Percentiles rank a stretch among this genome's conserved stretches.
Conservation (phyloP, 352 stramenopile species). For the Phytophthora quininea region DNA sequence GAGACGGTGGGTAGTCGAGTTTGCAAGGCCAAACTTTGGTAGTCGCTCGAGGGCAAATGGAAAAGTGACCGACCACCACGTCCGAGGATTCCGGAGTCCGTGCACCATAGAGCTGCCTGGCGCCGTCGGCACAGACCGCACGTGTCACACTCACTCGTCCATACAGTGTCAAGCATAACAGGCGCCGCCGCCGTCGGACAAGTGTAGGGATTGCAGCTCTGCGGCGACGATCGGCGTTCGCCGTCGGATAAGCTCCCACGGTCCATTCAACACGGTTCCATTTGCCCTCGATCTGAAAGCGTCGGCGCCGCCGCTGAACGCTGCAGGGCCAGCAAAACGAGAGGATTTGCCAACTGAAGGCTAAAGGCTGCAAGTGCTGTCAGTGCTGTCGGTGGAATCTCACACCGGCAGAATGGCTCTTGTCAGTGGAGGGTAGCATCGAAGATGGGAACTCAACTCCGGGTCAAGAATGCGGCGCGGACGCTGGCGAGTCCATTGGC, state of each 20-base stretch:
- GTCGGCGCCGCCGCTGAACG: too few species aligned
- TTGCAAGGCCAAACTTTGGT: background rate
- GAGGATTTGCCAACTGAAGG: too few species aligned
- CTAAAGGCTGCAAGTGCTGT: too few species aligned
- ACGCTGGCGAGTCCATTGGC: too few species aligned
- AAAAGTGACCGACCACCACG: slow-evolving; percentile 10
- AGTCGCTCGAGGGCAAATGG: slow-evolving; percentile 17
- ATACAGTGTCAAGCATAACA: background rate
- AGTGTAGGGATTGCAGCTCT: background rate
- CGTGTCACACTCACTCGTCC: slow-evolving; percentile 16
- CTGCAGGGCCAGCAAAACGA: too few species aligned
- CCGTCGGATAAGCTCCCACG: slow-evolving; percentile 9
- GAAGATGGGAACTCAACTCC: too few species aligned
- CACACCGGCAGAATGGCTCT: too few species aligned
- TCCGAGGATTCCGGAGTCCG: too few species aligned
- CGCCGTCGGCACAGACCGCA: background rate
- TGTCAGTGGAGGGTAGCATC: too few species aligned
- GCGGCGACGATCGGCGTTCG: background rate
- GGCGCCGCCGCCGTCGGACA: slow-evolving; percentile 24
- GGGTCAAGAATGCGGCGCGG: too few species aligned
- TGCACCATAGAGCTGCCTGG: slow-evolving; percentile 14
- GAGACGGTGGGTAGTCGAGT: background rate
- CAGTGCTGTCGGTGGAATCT: too few species aligned
- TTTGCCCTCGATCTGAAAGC: too few species aligned
- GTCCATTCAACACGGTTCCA: background rate